Percentiles rank a stretch among this genome's conserved stretches.
Evolutionary conservation across 257 asterid genomes (phyloP).

Genomic region (Fraxinus anomala): DNA sequence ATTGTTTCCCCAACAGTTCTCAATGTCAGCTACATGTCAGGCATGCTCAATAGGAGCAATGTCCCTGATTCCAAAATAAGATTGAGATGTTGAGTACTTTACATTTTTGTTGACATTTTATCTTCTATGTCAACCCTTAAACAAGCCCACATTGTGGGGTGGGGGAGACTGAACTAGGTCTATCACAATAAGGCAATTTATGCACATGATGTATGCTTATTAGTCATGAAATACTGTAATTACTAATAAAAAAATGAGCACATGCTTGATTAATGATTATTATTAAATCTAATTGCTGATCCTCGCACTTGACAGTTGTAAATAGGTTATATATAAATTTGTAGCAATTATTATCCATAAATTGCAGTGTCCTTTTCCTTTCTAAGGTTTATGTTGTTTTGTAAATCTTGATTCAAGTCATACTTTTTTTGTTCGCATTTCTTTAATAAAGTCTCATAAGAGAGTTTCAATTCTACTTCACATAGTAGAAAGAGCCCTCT

Average conservation of each 20-base stretch:
- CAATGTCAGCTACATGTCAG: not conserved
- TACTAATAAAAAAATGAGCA: not conserved
- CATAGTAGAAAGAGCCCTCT: not conserved
- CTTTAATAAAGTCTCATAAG: not conserved
- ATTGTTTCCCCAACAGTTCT: not conserved
- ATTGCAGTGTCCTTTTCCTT: not conserved
- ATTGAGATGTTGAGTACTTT: not conserved
- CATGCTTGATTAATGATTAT: not conserved
- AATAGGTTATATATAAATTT: not conserved
- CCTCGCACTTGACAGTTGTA: not conserved
- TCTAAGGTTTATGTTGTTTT: not conserved
- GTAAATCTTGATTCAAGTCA: not conserved
- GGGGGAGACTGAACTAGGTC: not conserved
- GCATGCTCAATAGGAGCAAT: not conserved
- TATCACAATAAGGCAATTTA: not conserved
- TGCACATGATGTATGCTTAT: not conserved
- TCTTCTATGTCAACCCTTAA: not conserved
- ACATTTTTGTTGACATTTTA: not conserved
- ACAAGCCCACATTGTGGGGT: not conserved
- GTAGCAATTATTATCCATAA: not conserved
- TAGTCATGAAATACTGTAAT: not conserved
- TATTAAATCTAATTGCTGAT: not conserved
- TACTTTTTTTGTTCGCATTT: not conserved
- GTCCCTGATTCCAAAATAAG: not conserved
- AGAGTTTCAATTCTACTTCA: not conserved